phyloP scores from a whole-genome alignment of 306 rosid genomes.

The Carpinus viminea region DNA sequence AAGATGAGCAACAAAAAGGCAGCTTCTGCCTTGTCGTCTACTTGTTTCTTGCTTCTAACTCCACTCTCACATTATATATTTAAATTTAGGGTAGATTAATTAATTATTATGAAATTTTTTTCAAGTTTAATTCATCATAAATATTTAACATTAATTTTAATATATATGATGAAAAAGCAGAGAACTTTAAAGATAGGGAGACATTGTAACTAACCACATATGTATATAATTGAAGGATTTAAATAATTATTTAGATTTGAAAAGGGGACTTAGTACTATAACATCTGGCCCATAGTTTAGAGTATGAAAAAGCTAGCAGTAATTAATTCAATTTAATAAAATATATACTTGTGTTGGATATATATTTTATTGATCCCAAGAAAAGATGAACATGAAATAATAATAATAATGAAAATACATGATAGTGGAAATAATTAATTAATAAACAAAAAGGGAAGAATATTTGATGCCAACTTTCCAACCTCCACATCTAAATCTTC shows the following conservation, averaged over 20 bases:
- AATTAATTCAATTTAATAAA: not conserved
- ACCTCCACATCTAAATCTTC: not conserved
- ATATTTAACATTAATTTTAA: too few relatives aligned
- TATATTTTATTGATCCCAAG: conserved; percentile 31
- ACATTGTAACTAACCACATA: too few relatives aligned
- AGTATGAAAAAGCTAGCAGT: too few relatives aligned
- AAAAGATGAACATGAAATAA: not conserved
- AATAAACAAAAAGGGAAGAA: conserved; percentile 30
- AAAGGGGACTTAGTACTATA: too few relatives aligned
- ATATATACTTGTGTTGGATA: conserved; percentile 2
- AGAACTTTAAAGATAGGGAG: too few relatives aligned
- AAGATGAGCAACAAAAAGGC: conserved; percentile 54
- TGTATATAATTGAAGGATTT: too few relatives aligned
- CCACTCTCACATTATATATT: conserved; percentile 22
- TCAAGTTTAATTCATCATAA: too few relatives aligned
- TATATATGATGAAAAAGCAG: too few relatives aligned
- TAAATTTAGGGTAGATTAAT: too few relatives aligned
- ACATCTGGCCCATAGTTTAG: too few relatives aligned
- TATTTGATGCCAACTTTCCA: conserved; percentile 33
- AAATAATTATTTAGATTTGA: too few relatives aligned
- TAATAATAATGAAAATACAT: conserved; percentile 8
- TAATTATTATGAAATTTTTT: too few relatives aligned
- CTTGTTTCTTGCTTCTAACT: conserved; percentile 42
- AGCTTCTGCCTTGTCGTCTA: conserved; percentile 47
- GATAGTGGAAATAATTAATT: not conserved